Percentiles rank a stretch among this genome's conserved stretches.
Conservation (phyloP, 2,329 filamentous ascomycete species). For the Aspergillus spinulosporus region DNA sequence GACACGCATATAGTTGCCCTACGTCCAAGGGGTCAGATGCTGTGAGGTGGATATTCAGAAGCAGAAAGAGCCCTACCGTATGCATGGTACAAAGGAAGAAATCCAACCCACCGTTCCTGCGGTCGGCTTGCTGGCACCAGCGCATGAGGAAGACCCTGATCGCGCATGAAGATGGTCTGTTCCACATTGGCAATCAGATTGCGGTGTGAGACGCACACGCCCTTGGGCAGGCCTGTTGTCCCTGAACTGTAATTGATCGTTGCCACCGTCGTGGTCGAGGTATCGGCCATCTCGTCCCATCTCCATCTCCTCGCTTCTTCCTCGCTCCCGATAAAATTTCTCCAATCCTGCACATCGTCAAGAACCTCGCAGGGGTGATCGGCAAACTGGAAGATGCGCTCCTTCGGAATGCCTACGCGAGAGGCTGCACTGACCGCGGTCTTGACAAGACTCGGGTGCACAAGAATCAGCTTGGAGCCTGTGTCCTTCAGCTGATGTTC, state of each 20-base stretch:
- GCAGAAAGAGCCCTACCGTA: slow-evolving; percentile 8
- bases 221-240: slow-evolving; percentile 17
- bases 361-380: not conserved
- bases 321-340: slow-evolving; percentile 10
- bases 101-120: slow-evolving; percentile 15
- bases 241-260: slow-evolving; percentile 18
- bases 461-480: slow-evolving; percentile 4
- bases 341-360: slow-evolving; percentile 8
- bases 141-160: not conserved
- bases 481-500: slow-evolving; percentile 15
- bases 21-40: no score
- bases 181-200: slow-evolving; percentile 17
- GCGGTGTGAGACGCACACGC: slow-evolving; percentile 14
- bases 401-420: slow-evolving; percentile 2
- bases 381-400: slow-evolving; percentile 14
- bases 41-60: no score
- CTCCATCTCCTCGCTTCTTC: slow-evolving; percentile 6
- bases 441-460: slow-evolving; percentile 6
- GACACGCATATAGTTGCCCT: slow-evolving; percentile 44
- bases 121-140: slow-evolving; percentile 8
- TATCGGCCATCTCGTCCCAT: slow-evolving; percentile 11
- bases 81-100: slow-evolving; percentile 16
- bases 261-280: not conserved
- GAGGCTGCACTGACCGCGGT: slow-evolving; percentile 5
- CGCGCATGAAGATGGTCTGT: slow-evolving; percentile 18